These are phyloP conservation scores for Andrographis paniculata DNA, from an alignment of 305 asterid species.

Conservation along the genomic window DNA sequence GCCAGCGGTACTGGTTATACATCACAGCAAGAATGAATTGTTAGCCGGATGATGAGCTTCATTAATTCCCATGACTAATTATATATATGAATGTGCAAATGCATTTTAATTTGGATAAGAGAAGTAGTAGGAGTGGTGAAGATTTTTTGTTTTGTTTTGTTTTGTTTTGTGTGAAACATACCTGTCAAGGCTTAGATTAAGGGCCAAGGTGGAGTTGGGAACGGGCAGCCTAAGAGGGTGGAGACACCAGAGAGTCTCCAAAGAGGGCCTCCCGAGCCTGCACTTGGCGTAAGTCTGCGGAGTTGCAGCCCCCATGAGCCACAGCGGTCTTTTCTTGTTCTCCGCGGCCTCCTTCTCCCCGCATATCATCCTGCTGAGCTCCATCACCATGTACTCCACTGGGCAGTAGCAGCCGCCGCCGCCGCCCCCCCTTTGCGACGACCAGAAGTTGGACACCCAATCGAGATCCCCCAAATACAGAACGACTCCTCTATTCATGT, in stretches of 20 bases:
- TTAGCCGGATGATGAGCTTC: neutral
- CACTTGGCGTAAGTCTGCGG: conserved; percentile 64
- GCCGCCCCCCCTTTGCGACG: conserved; percentile 23
- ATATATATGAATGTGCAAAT: neutral
- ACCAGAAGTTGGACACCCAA: conserved; percentile 85
- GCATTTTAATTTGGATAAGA: neutral
- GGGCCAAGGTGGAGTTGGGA: conserved; percentile 46
- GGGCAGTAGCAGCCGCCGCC: conserved; percentile 33
- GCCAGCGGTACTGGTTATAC: no score
- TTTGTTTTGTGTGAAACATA: no score
- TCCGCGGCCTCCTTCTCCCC: conserved; percentile 31
- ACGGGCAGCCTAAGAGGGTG: conserved; percentile 57
- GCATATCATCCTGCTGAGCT: conserved; percentile 56
- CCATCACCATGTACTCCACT: conserved; percentile 92
- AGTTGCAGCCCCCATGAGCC: conserved; percentile 77
- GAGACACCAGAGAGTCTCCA: conserved; percentile 82
- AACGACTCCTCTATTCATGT: conserved; percentile 54
- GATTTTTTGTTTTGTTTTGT: no score
- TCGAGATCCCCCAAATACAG: conserved; percentile 77
- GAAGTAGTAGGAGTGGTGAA: no score
- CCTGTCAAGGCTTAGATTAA: conserved; percentile 66
- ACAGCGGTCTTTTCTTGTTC: conserved; percentile 36
- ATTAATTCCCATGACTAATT: no score
- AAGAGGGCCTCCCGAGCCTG: conserved; percentile 65
- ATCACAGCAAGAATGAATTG: no score